A percentile compares a stretch with the other conserved stretches of the same genome.
Conservation (phyloP, 2,329 filamentous ascomycete species). For the Colletotrichum sp. region DNA sequence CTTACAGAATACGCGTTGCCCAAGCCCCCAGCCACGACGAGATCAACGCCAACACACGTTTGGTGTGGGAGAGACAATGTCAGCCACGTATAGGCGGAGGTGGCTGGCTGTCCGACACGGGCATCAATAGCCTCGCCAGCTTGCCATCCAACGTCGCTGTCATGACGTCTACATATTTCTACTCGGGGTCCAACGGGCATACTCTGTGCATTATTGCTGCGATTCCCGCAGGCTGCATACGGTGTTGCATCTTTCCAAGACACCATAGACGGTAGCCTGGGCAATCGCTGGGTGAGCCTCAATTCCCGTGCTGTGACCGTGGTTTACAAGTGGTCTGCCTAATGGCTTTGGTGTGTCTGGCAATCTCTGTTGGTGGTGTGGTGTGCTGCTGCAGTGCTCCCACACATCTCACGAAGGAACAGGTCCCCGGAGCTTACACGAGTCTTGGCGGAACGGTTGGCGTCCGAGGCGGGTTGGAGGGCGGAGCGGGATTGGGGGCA, state of each 20-base stretch:
- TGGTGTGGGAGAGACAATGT: neutral
- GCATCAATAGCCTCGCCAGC: neutral
- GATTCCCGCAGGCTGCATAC: neutral
- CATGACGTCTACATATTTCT: neutral
- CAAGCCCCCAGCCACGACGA: neutral
- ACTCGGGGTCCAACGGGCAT: neutral
- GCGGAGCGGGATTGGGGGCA: conserved; percentile 14
- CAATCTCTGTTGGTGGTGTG: neutral
- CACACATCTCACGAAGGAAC: neutral
- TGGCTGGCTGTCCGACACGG: conserved; percentile 9
- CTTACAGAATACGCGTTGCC: neutral
- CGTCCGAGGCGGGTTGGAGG: neutral
- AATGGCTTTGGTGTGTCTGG: neutral
- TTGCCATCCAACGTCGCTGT: neutral
- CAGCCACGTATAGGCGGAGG: neutral
- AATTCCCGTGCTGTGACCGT: neutral
- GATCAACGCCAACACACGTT: neutral
- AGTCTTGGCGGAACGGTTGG: conserved; percentile 14
- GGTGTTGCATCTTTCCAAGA: neutral
- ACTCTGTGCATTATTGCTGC: neutral
- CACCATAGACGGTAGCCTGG: neutral
- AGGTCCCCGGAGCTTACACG: neutral
- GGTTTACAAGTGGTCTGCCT: neutral
- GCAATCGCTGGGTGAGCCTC: neutral
- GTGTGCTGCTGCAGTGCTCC: neutral